Evolutionary conservation across 495 filamentous ascomycete genomes (phyloP).

Genomic region (Hypoxylon perforatum): DNA sequence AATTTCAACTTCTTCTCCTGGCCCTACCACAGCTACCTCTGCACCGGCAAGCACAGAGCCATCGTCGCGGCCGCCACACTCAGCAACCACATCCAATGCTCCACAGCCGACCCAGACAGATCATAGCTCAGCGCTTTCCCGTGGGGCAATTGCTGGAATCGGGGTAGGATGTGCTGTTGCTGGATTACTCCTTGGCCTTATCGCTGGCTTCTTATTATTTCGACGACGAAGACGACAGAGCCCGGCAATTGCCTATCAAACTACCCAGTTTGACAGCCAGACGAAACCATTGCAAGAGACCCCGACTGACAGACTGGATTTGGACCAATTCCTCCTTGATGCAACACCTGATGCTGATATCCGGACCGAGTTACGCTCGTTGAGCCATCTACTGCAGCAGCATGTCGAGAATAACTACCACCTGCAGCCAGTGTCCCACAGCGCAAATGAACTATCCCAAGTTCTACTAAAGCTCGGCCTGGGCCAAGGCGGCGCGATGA

Average conservation of each 20-base stretch:
- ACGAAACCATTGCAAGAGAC: constrained; percentile 23
- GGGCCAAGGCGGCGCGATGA: constrained; percentile 21
- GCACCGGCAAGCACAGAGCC: not conserved
- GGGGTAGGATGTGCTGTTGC: constrained; percentile 44
- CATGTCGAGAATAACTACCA: constrained; percentile 53
- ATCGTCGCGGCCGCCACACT: not conserved
- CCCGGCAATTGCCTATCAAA: not conserved
- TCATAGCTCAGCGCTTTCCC: constrained; percentile 9
- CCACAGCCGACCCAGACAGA: not conserved
- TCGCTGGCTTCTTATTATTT: constrained; percentile 32
- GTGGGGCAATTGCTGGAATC: constrained; percentile 40
- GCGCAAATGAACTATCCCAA: constrained; percentile 28
- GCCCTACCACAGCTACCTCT: not conserved
- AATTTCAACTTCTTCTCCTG: constrained; percentile 14
- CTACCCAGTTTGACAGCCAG: constrained; percentile 23
- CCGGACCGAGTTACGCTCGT: constrained; percentile 41
- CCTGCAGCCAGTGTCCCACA: constrained; percentile 37
- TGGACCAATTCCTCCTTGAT: constrained; percentile 47
- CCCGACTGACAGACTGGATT: constrained; percentile 26
- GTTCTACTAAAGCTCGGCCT: constrained; percentile 44
- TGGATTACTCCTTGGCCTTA: constrained; percentile 41
- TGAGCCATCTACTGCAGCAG: constrained; percentile 44
- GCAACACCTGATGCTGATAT: constrained; percentile 45
- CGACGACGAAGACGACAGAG: constrained; percentile 13
- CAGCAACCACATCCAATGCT: not conserved